Conservation (phyloP, 176 grass and related monocot genomes). For the Bonia amplexicaulis region DNA sequence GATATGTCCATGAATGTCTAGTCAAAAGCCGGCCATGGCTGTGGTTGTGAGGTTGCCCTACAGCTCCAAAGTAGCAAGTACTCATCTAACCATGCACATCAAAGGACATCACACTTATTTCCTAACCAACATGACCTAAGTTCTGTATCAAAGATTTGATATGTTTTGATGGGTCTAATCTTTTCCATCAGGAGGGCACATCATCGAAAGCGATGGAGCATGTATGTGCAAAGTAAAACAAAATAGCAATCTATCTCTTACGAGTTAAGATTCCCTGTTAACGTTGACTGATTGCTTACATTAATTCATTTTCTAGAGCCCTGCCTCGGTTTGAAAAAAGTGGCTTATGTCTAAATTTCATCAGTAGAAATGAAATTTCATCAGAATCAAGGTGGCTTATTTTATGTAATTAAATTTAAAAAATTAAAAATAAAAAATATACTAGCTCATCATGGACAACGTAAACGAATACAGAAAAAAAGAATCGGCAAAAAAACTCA, state of each 20-base stretch:
- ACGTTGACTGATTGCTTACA: neutral
- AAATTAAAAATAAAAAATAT: too few species aligned
- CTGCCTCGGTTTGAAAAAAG: too few species aligned
- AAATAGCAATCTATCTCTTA: neutral
- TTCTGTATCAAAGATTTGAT: neutral
- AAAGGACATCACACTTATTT: neutral
- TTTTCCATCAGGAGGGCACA: neutral
- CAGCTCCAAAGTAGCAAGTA: neutral
- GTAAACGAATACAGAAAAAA: too few species aligned
- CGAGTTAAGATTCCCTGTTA: neutral
- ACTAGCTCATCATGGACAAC: too few species aligned
- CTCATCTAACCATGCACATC: neutral
- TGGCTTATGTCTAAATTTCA: too few species aligned
- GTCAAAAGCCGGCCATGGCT: constrained; percentile 24
- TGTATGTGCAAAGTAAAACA: neutral
- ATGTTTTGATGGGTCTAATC: neutral
- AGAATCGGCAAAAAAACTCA: too few species aligned
- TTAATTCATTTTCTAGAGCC: neutral
- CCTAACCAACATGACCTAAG: neutral
- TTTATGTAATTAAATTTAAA: too few species aligned
- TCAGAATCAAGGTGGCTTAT: too few species aligned
- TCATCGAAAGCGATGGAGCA: neutral
- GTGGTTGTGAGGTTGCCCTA: neutral
- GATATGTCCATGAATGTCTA: neutral
- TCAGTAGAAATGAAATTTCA: too few species aligned